Conservation (phyloP, 2,329 filamentous ascomycete genomes). For the Alternaria consortialis region DNA sequence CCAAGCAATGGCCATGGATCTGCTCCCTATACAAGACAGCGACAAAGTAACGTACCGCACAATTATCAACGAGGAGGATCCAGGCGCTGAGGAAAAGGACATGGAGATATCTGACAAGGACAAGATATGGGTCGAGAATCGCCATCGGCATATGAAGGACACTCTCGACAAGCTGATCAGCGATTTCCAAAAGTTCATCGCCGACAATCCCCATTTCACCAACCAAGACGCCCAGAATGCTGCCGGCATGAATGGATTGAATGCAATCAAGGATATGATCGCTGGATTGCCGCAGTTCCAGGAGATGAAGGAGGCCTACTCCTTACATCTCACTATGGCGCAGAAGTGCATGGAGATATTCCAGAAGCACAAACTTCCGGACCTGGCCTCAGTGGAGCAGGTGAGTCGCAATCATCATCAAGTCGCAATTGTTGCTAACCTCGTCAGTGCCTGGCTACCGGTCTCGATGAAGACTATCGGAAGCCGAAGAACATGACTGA, state of each 20-base stretch:
- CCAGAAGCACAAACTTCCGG: conserved; percentile 81
- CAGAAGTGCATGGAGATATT: conserved; percentile 97
- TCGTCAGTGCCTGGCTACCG: conserved; percentile 77
- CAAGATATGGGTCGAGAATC: conserved; percentile 92
- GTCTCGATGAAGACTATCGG: conserved; percentile 88
- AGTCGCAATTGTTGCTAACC: conserved; percentile 3
- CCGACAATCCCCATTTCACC: conserved; percentile 91
- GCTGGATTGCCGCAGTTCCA: conserved; percentile 93
- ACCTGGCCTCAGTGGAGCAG: conserved; percentile 89
- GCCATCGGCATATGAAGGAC: conserved; percentile 97
- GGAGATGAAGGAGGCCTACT: conserved; percentile 94
- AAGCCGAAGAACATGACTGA: conserved; percentile 91
- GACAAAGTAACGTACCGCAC: conserved; percentile 90
- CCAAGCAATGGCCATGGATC: conserved; percentile 96
- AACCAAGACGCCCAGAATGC: conserved; percentile 73
- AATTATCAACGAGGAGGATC: conserved; percentile 75
- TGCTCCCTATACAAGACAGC: conserved; percentile 85
- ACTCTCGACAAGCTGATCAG: conserved; percentile 91
- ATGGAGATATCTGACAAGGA: conserved; percentile 92
- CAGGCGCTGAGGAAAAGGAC: conserved; percentile 80
- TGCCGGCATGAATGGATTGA: conserved; percentile 84
- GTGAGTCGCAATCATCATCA: conserved; percentile 42
- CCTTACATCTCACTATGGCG: conserved; percentile 93
- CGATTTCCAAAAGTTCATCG: conserved; percentile 91
- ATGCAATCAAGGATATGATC: conserved; percentile 96